Conservation (phyloP, 2,329 filamentous ascomycete species). For the Nigrospora osmanthi region DNA sequence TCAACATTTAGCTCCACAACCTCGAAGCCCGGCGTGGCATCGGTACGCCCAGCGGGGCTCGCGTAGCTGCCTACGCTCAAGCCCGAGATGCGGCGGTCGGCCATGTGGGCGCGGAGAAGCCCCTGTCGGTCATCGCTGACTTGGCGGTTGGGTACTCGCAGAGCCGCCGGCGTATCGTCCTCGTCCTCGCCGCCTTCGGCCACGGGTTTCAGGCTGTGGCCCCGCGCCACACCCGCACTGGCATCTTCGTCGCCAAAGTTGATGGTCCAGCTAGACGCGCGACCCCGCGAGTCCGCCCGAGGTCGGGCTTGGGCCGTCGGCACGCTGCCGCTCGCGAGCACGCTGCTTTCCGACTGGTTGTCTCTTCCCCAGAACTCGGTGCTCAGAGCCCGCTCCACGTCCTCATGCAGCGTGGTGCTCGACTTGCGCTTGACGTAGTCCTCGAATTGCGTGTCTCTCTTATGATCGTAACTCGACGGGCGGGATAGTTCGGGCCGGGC, state of each 20-base stretch:
- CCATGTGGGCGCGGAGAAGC: neutral
- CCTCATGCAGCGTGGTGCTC: conserved; percentile 13
- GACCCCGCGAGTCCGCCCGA: conserved; percentile 12
- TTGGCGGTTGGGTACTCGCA: neutral
- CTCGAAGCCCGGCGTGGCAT: no score
- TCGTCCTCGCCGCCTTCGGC: conserved; percentile 20
- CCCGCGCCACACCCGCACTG: conserved; percentile 2
- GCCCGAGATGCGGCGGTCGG: no score
- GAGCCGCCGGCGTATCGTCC: conserved; percentile 3
- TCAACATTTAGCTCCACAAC: no score
- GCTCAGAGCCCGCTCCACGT: conserved; percentile 19
- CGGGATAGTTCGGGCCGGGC: conserved; percentile 9
- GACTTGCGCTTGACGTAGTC: conserved; percentile 29
- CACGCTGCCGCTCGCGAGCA: conserved; percentile 11
- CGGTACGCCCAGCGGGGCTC: no score
- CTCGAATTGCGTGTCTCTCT: conserved; percentile 39
- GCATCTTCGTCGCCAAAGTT: conserved; percentile 8
- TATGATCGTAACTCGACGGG: conserved; percentile 29
- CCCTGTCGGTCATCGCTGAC: conserved; percentile 1
- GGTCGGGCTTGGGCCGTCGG: conserved; percentile 8
- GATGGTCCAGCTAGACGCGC: conserved; percentile 16
- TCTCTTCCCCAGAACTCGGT: conserved; percentile 20
- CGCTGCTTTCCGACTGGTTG: conserved; percentile 3
- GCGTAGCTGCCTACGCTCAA: no score
- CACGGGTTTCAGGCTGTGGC: conserved; percentile 19